Evolutionary conservation across 495 filamentous ascomycete genomes (phyloP).

Genomic region (Talaromyces thailandensis): DNA sequence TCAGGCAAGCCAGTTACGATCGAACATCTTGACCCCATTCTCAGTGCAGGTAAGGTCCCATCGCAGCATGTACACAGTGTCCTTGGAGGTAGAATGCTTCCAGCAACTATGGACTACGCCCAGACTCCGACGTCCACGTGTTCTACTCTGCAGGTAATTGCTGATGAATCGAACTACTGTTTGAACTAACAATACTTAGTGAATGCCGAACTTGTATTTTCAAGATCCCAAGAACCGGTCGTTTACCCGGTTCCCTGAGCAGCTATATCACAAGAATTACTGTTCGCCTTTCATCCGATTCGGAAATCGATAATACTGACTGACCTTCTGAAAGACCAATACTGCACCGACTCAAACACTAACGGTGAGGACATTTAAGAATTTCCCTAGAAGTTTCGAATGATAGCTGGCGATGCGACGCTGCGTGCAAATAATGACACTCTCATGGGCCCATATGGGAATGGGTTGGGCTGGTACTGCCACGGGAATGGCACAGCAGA

Average conservation of each 20-base stretch:
- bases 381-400: not conserved
- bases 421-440: not conserved
- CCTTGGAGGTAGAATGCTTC: not conserved
- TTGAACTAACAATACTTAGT: not conserved
- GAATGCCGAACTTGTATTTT: not conserved
- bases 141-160: not conserved
- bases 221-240: not conserved
- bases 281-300: not conserved
- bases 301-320: not conserved
- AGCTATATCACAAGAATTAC: not conserved
- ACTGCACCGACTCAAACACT: not conserved
- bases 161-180: not conserved
- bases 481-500: not conserved
- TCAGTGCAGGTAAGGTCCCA: not conserved
- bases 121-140: not conserved
- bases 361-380: not conserved
- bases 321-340: not conserved
- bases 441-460: not conserved
- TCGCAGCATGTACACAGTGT: not conserved
- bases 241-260: not conserved
- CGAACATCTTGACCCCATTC: not conserved
- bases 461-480: not conserved
- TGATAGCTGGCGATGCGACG: not conserved
- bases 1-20: not conserved
- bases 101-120: not conserved